Evolutionary conservation across 352 stramenopile genomes (phyloP).

Genomic region (Pythium sp.): DNA sequence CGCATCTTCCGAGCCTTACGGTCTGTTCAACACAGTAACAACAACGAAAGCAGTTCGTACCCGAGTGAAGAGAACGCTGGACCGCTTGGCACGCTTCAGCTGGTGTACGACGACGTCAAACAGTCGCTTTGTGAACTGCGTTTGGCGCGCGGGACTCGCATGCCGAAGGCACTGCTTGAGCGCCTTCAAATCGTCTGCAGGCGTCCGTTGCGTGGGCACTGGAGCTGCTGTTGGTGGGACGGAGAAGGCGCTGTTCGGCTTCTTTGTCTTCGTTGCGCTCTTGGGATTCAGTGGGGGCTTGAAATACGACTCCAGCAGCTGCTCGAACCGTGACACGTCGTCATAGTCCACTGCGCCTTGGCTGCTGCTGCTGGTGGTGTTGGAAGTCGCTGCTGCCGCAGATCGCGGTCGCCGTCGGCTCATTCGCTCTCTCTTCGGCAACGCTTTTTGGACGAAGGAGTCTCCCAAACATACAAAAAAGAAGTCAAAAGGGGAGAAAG

Average conservation of each 20-base stretch:
- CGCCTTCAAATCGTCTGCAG: slow-evolving; percentile 23
- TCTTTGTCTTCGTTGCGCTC: slow-evolving; percentile 3
- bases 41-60: neutral
- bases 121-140: slow-evolving; percentile 27
- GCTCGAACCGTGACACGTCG: slow-evolving; percentile 26
- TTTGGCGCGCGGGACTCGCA: slow-evolving; percentile 20
- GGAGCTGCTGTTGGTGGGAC: neutral
- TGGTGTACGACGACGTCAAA: slow-evolving; percentile 24
- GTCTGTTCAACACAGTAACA: neutral
- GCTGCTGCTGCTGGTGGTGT: neutral
- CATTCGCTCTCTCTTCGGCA: neutral
- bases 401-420: neutral
- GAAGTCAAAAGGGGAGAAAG: no score
- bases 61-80: slow-evolving; percentile 19
- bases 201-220: neutral
- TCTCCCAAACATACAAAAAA: no score
- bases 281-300: slow-evolving; percentile 3
- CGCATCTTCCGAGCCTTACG: no score
- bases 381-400: neutral
- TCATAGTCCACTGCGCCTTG: slow-evolving; percentile 1
- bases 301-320: slow-evolving; percentile 28
- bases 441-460: no score
- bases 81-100: slow-evolving; percentile 19
- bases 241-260: neutral
- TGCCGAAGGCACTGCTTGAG: slow-evolving; percentile 34